Conservation (phyloP, 805 yeast species). For the Candida koratica region DNA sequence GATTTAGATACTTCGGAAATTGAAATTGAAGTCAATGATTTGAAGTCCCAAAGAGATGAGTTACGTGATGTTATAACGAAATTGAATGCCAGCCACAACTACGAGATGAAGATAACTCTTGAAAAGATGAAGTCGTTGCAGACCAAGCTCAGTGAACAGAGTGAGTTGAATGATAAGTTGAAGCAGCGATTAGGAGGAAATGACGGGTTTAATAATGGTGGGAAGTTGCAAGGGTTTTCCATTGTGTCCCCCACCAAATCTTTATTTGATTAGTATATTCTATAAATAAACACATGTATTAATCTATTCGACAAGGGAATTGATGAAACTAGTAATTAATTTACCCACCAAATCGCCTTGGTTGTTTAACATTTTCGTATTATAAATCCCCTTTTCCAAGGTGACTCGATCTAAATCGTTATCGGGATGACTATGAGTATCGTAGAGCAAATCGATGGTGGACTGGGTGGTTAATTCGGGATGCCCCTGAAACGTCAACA, state of each 20-base stretch:
- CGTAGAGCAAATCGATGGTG: constrained; percentile 23
- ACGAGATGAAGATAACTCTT: constrained; percentile 32
- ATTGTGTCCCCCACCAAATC: constrained; percentile 32
- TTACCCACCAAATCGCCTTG: constrained; percentile 39
- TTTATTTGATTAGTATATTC: constrained; percentile 16
- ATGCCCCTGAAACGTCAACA: constrained; percentile 82
- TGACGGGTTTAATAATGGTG: constrained; percentile 19
- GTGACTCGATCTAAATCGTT: constrained; percentile 21
- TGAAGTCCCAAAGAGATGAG: constrained; percentile 37
- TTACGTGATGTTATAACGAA: constrained; percentile 37
- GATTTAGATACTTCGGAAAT: constrained; percentile 9
- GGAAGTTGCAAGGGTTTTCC: constrained; percentile 37
- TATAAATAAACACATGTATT: constrained; percentile 5
- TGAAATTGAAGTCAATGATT: constrained; percentile 20
- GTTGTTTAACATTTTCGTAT: constrained; percentile 30
- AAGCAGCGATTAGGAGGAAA: constrained; percentile 20
- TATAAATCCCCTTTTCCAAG: constrained; percentile 25
- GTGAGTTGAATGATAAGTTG: constrained; percentile 31
- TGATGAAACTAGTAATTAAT: constrained; percentile 33
- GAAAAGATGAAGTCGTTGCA: constrained; percentile 35
- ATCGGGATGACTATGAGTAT: constrained; percentile 15
- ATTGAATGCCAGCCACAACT: constrained; percentile 32
- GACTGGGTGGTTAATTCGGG: constrained; percentile 63
- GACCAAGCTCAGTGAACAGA: constrained; percentile 26
- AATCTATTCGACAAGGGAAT: constrained; percentile 6